Conservation (phyloP, 805 yeast species). For the Wickerhamiella brachini region DNA sequence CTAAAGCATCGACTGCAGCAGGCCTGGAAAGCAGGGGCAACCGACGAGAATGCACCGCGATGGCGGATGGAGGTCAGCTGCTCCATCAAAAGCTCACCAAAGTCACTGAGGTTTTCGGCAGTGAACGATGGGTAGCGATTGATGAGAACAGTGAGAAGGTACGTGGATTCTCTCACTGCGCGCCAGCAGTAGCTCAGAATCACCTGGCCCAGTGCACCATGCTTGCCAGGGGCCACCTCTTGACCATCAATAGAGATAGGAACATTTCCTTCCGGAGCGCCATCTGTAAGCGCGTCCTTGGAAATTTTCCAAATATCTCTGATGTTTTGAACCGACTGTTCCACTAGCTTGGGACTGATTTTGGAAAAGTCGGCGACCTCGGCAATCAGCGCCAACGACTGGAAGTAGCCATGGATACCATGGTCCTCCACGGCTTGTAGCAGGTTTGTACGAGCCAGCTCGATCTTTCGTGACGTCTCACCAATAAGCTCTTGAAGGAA, state of each 20-base stretch:
- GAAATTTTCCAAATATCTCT: constrained; percentile 32
- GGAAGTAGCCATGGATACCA: constrained; percentile 59
- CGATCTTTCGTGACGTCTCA: constrained; percentile 21
- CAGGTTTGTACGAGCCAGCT: constrained; percentile 26
- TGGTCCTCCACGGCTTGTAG: constrained; percentile 32
- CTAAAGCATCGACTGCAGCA: constrained; percentile 45
- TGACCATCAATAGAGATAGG: constrained; percentile 19
- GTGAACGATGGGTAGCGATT: neutral
- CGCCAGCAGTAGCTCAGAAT: constrained; percentile 68
- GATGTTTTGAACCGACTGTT: constrained; percentile 4
- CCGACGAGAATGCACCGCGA: constrained; percentile 83
- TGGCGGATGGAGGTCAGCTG: constrained; percentile 70
- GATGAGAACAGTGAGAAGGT: constrained; percentile 27
- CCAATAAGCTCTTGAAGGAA: constrained; percentile 25
- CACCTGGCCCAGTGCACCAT: constrained; percentile 28
- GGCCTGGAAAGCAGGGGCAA: constrained; percentile 64
- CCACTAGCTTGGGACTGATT: constrained; percentile 14
- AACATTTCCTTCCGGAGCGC: constrained; percentile 53
- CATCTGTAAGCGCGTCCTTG: constrained; percentile 42
- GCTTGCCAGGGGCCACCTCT: constrained; percentile 17
- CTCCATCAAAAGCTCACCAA: constrained; percentile 43
- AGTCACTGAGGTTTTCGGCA: constrained; percentile 29
- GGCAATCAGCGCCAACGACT: constrained; percentile 39
- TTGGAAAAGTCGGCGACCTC: constrained; percentile 17
- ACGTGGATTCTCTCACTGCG: constrained; percentile 61